phyloP scores from a whole-genome alignment of 2,329 filamentous ascomycete genomes.

The Paramyrothecium sp. region DNA sequence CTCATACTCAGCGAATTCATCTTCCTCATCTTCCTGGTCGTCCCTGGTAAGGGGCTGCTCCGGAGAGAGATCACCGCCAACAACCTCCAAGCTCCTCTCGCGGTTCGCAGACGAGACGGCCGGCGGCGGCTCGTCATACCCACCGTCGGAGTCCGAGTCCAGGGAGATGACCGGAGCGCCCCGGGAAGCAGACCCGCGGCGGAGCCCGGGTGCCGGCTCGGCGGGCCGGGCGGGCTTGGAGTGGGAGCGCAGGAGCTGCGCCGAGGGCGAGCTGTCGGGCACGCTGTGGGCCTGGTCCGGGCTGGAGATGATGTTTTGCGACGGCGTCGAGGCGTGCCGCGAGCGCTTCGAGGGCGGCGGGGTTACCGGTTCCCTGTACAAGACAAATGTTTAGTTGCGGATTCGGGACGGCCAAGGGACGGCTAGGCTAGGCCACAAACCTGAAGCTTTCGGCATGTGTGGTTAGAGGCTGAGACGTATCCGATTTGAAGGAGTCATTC shows the following conservation, averaged over 20 bases:
- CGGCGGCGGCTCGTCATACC: slow-evolving; percentile 4
- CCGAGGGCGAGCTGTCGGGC: slow-evolving; percentile 19
- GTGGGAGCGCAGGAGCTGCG: slow-evolving; percentile 11
- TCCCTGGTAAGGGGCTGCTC: slow-evolving; percentile 5
- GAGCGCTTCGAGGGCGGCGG: slow-evolving; percentile 39
- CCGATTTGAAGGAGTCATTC: not conserved
- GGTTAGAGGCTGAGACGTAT: not conserved
- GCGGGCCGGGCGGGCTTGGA: slow-evolving; percentile 7
- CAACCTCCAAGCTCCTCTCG: slow-evolving; percentile 19
- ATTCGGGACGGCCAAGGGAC: too few species aligned
- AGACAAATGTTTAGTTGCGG: too few species aligned
- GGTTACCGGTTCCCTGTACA: slow-evolving; percentile 28
- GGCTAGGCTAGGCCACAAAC: slow-evolving; percentile 14
- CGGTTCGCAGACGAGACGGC: slow-evolving; percentile 10
- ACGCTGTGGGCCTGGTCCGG: slow-evolving; percentile 10
- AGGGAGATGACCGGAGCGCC: slow-evolving; percentile 21
- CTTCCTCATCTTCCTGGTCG: slow-evolving; percentile 32
- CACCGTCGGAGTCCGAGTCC: slow-evolving; percentile 29
- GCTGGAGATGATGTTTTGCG: slow-evolving; percentile 12
- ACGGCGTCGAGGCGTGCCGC: slow-evolving; percentile 16
- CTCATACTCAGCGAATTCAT: slow-evolving; percentile 46
- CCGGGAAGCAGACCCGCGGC: not conserved
- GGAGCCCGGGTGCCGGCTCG: not conserved
- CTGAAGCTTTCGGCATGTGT: slow-evolving; percentile 9
- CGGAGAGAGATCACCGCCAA: slow-evolving; percentile 15